Base-by-base conservation (phyloP, 1,284 basidiomycete genomes). In the Baeospora myosura region DNA sequence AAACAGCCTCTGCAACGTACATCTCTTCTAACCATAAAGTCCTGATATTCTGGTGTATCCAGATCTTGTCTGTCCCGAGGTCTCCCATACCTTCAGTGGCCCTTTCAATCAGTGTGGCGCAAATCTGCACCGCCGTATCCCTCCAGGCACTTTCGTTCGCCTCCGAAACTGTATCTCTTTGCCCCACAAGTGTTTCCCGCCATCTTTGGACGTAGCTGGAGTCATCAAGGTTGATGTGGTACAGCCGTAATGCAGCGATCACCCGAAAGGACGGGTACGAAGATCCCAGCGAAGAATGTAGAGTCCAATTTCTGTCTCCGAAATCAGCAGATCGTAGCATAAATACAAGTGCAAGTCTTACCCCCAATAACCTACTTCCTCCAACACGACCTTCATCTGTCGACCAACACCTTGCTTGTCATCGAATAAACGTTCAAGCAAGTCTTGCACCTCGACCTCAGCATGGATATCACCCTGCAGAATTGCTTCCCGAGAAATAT, bases 211-310 rank as follows among this genome's bases (percentile, higher is more conserved):
- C 51, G 16, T 55, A 24, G 48, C 50, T 10, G 54, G 45, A 12
- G 52, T 46, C 20, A 21, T 38, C 18, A 52, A 32, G 49, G 34
- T 68, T 50, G 22, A 71, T 49, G 51, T 78, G 68, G 41, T 78
- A 68, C 3, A 91, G 65, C 22, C 88, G 77, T 30, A 92, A 62
- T 0, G 82, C 78, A 21, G 76, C 73, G 22, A 86, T 74, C 8
- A 91, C 60, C 11, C 85, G 74, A 61, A 79, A 90, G 1, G 88
- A 91, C 2, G 87, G 84, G 50, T 81, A 72, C 4, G 77, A 75
- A n/a, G 78, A 71, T 6, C 55, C 52, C 20, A 78, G 76, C 7
- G 66, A 61, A 11, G 64, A 63, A 52, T 88, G 78, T 21, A 92
- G 55, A 1, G 76, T 83, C 80, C 87, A 90, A 41, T 88, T 76